Evolutionary conservation across 768 basidiomycete species (phyloP).

Genomic region (Cyclocybe cylindracea): DNA sequence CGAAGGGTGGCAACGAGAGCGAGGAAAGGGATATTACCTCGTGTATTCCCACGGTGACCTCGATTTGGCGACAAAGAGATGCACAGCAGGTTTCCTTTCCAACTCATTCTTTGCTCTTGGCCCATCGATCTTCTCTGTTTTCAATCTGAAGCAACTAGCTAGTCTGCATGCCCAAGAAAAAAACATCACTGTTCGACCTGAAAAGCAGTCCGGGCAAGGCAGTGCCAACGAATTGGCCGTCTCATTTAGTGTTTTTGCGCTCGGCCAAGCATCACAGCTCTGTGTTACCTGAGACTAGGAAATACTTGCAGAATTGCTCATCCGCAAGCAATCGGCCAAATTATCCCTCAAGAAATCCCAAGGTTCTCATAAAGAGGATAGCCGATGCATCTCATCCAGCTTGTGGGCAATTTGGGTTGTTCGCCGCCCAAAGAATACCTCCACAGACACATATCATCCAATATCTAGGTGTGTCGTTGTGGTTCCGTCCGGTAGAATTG

Average conservation of each 20-base stretch:
- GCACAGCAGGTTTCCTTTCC: neutral
- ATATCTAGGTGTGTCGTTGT: slow-evolving; percentile 51
- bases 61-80: slow-evolving; percentile 9
- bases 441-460: slow-evolving; percentile 70
- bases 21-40: slow-evolving; percentile 17
- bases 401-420: slow-evolving; percentile 76
- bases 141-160: too few relatives aligned
- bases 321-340: slow-evolving; percentile 8
- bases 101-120: neutral
- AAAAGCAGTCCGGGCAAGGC: neutral
- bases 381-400: slow-evolving; percentile 68
- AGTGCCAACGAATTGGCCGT: slow-evolving; percentile 18
- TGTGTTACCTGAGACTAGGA: slow-evolving; percentile 43
- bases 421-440: slow-evolving; percentile 72
- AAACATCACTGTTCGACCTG: too few relatives aligned
- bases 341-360: slow-evolving; percentile 16
- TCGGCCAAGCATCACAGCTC: slow-evolving; percentile 26
- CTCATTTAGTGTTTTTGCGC: too few relatives aligned
- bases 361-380: slow-evolving; percentile 61
- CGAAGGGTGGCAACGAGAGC: slow-evolving; percentile 11
- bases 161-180: too few relatives aligned
- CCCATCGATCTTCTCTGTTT: too few relatives aligned
- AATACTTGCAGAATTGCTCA: slow-evolving; percentile 34
- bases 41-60: slow-evolving; percentile 26
- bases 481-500: neutral